Evolutionary conservation across 2,329 filamentous ascomycete species (phyloP), one percentile per base, ranked within the genome.

Genomic region (Corniculantispora saksenae): DNA sequence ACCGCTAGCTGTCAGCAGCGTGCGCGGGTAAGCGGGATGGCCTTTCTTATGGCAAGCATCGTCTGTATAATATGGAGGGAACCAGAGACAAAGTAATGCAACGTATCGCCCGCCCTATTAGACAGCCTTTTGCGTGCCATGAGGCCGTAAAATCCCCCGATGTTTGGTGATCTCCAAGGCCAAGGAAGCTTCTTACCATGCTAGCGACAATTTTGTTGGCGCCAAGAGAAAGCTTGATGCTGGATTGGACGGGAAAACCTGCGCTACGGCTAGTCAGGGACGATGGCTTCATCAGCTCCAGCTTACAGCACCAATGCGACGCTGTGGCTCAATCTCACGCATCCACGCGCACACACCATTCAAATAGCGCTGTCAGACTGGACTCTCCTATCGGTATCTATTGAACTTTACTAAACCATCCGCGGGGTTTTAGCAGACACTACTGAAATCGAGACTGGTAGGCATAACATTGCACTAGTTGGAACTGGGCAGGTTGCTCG

Each of bases 181-280:
- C 17, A 21, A 19, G 27, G 13, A 13, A 45, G 10, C 5, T 21
- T 47, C 40, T 32, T 3, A 19, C 40, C 13, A 45, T 23, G 15
- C 23, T 15, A 48, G 19, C 19, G 13, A 21, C 23, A 27, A 59
- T 19, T 35, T 19, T 32, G 43, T 48, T 27, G 56, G 56, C 27
- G 40, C 56, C 56, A 59, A 59, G 56, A 32, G 19, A 40, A 60
- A 40, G 8, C 15, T 40, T 51, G 29, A 8, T 40, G 15, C 45
- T 12, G 56, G 40, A 60, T 51, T 60, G 45, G 57, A 51, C 45
- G 57, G 45, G 57, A 51, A 50, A 60, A 60, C 51, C 43, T 19
- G 2, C 32, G 17, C 17, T 19, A 9, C 10, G 10, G 15, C 40
- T 47, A 32, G 19, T 47, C 38, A 48, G 43, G 40, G 23, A 48